These are phyloP conservation scores for Tillandsia fasciculata DNA, from an alignment of 176 grass and related monocot species.

Conservation along the genomic window DNA sequence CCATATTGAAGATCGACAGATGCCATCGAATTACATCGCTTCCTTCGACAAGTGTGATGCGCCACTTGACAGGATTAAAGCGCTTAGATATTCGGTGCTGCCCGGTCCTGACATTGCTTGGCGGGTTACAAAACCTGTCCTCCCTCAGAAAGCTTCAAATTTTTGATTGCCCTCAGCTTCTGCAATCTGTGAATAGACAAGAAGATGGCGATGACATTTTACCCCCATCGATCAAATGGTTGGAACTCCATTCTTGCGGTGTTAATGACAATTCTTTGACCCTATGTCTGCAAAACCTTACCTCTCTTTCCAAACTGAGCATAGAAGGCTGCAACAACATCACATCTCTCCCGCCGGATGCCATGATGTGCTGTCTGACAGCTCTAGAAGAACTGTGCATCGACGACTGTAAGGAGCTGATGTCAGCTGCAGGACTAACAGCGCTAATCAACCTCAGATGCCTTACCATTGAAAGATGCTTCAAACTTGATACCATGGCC, in stretches of 20 bases:
- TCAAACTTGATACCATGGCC: neutral
- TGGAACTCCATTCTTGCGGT: constrained; percentile 9
- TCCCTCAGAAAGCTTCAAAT: neutral
- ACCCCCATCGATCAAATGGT: neutral
- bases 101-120: neutral
- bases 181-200: neutral
- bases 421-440: neutral
- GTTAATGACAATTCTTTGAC: neutral
- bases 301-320: neutral
- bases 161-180: neutral
- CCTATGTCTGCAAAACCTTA: neutral
- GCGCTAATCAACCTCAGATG: neutral
- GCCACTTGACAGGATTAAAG: neutral
- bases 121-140: neutral
- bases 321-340: constrained; percentile 10
- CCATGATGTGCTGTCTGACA: neutral
- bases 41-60: neutral
- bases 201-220: neutral
- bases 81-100: no score
- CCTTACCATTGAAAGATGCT: neutral
- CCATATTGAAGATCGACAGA: neutral
- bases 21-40: constrained; percentile 6
- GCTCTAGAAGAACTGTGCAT: neutral
- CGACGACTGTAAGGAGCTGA: neutral
- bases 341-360: neutral